These are phyloP conservation scores for Leishmania turanica DNA, from an alignment of 208 protist genomes.

Conservation along the genomic window DNA sequence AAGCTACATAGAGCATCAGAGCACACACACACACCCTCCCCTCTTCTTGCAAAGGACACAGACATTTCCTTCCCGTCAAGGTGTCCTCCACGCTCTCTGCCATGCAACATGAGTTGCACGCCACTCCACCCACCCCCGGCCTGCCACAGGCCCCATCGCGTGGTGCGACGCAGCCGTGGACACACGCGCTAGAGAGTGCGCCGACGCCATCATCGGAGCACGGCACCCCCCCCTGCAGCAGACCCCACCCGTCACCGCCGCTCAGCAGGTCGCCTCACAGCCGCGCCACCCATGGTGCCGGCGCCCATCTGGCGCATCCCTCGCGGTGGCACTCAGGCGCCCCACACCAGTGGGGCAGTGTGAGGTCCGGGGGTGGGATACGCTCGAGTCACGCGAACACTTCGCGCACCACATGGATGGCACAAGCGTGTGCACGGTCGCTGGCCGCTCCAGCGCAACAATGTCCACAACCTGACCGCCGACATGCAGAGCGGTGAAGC, in stretches of 20 bases:
- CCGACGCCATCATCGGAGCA: neutral
- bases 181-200: neutral
- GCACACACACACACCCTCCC: too few species aligned
- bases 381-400: too few species aligned
- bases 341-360: too few species aligned
- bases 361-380: too few species aligned
- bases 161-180: neutral
- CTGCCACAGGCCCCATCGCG: neutral
- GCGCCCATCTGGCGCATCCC: neutral
- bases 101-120: too few species aligned
- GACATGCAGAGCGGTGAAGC: neutral
- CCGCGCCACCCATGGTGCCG: too few species aligned
- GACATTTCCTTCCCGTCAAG: neutral
- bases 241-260: neutral
- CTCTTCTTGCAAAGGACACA: neutral
- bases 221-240: neutral
- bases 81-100: too few species aligned
- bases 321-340: neutral
- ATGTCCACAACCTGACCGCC: neutral
- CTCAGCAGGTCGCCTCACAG: neutral
- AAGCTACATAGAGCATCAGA: neutral
- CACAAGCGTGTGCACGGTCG: neutral
- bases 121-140: too few species aligned
- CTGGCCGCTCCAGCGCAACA: neutral
- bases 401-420: neutral